These are phyloP conservation scores for Mycena galopus DNA, from an alignment of 768 basidiomycete genomes.

Conservation along the genomic window DNA sequence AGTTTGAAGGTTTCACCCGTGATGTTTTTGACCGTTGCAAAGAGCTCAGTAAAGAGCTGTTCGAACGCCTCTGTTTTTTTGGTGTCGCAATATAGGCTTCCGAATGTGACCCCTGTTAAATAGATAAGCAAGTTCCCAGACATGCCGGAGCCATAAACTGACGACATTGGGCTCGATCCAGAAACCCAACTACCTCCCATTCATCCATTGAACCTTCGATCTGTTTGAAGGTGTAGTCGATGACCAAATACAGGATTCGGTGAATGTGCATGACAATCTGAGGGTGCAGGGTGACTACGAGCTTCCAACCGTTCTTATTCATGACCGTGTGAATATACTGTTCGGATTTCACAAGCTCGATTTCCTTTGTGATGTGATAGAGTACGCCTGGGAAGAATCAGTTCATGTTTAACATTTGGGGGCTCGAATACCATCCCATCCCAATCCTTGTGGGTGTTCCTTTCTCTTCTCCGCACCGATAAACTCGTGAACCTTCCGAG, in stretches of 20 bases:
- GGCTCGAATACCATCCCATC: slow-evolving; percentile 16
- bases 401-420: no score
- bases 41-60: slow-evolving; percentile 31
- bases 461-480: slow-evolving; percentile 1
- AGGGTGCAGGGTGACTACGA: slow-evolving; percentile 19
- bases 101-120: slow-evolving; percentile 36
- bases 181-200: slow-evolving; percentile 36
- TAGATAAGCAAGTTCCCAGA: neutral
- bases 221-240: slow-evolving; percentile 41
- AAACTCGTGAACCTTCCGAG: slow-evolving; percentile 8
- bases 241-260: slow-evolving; percentile 11
- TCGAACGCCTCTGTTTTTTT: slow-evolving; percentile 31
- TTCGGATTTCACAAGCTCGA: no score
- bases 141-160: neutral
- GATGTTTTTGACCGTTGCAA: slow-evolving; percentile 18
- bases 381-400: no score
- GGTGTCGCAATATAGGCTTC: slow-evolving; percentile 37
- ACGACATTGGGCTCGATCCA: slow-evolving; percentile 28
- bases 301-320: neutral
- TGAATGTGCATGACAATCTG: slow-evolving; percentile 20
- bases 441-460: slow-evolving; percentile 9
- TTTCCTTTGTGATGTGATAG: no score
- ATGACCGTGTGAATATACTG: slow-evolving; percentile 15
- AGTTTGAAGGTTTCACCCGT: slow-evolving; percentile 33
- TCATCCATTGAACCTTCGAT: slow-evolving; percentile 36